These are phyloP conservation scores for Gremmenia infestans DNA, from an alignment of 2,329 filamentous ascomycete species.

Conservation along the genomic window DNA sequence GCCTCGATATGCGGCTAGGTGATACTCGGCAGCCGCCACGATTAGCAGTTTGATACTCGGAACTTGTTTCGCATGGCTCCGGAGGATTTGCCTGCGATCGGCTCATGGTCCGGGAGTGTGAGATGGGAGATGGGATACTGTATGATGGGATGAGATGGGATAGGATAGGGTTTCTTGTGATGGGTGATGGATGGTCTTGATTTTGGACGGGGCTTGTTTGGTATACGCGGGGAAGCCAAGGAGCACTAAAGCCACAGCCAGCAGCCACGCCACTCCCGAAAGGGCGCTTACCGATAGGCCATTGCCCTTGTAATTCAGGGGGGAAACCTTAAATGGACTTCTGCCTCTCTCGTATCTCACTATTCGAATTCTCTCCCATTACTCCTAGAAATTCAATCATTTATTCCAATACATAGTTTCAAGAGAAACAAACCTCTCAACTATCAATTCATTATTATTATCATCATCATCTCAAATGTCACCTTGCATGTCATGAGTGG, in stretches of 20 bases:
- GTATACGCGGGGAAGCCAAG: not conserved
- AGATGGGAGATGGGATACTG: no score
- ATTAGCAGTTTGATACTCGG: not conserved
- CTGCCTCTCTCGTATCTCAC: not conserved
- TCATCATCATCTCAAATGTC: not conserved
- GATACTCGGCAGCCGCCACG: not conserved
- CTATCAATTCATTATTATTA: not conserved
- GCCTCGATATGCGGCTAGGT: no score
- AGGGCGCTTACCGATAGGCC: not conserved
- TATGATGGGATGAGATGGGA: no score
- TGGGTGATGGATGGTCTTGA: not conserved
- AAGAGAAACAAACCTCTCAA: not conserved
- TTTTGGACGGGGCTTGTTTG: not conserved
- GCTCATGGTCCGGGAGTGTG: no score
- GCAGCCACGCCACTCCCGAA: not conserved
- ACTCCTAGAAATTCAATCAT: no score
- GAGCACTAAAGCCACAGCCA: not conserved
- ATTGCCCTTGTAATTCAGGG: not conserved
- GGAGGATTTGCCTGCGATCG: not conserved
- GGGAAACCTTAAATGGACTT: not conserved
- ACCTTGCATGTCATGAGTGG: not conserved
- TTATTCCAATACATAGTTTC: not conserved
- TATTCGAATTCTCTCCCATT: not conserved
- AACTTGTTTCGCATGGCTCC: not conserved
- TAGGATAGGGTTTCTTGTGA: not conserved